phyloP scores from a whole-genome alignment of 768 basidiomycete species.

The Lepiota venenata region DNA sequence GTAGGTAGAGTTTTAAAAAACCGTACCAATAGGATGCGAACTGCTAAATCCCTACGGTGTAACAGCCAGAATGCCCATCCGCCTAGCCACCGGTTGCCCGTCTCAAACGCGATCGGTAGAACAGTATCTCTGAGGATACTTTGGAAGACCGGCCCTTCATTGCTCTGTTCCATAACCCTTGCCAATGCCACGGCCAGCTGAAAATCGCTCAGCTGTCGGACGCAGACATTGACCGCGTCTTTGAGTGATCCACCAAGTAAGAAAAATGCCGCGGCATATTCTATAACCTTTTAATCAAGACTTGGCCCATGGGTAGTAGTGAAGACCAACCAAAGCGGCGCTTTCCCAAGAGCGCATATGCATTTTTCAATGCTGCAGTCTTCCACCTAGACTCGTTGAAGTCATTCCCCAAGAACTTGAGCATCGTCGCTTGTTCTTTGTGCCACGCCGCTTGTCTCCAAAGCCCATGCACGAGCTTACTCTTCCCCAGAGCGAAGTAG shows the following conservation, averaged over 20 bases:
- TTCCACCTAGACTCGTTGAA: slow-evolving; percentile 83
- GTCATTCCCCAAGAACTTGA: slow-evolving; percentile 91
- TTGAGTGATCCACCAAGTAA: slow-evolving; percentile 83
- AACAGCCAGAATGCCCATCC: slow-evolving; percentile 98
- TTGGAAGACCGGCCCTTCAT: slow-evolving; percentile 73
- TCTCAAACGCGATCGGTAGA: slow-evolving; percentile 78
- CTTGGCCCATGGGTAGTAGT: neutral
- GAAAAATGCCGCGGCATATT: slow-evolving; percentile 99
- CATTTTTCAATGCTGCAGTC: slow-evolving; percentile 94
- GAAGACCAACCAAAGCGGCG: slow-evolving; percentile 76
- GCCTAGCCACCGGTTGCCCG: slow-evolving; percentile 90
- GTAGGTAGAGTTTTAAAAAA: no score
- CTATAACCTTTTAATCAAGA: slow-evolving; percentile 35
- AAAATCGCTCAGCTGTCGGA: slow-evolving; percentile 85
- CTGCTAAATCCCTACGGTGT: slow-evolving; percentile 82
- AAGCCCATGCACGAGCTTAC: slow-evolving; percentile 87
- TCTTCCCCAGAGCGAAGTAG: slow-evolving; percentile 94
- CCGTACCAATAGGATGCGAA: slow-evolving; percentile 85
- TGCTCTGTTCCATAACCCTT: slow-evolving; percentile 77
- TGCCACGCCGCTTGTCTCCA: slow-evolving; percentile 97
- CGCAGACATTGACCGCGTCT: slow-evolving; percentile 89
- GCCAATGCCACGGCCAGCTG: slow-evolving; percentile 88
- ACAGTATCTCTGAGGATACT: slow-evolving; percentile 72
- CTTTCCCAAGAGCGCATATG: slow-evolving; percentile 87
- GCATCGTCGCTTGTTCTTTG: slow-evolving; percentile 82